Evolutionary conservation across 257 asterid genomes (phyloP).

Genomic region (Capsicum pubescens): DNA sequence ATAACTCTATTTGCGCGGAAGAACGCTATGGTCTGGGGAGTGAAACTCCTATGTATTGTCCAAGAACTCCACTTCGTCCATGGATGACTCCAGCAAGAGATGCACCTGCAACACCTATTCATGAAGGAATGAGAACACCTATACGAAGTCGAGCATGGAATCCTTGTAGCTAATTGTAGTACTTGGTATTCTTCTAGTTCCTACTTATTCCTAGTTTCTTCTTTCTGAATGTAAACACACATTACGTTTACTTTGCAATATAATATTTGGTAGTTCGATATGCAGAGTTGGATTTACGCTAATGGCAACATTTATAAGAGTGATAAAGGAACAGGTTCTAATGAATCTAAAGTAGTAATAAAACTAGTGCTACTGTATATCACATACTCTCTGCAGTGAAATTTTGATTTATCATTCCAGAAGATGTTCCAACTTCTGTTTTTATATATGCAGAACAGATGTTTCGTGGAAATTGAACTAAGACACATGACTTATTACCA

Average conservation of each 20-base stretch:
- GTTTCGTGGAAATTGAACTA: background rate
- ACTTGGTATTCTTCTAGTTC: background rate
- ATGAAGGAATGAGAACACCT: conserved; percentile 11
- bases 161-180: background rate
- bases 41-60: background rate
- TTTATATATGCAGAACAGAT: background rate
- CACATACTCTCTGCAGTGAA: background rate
- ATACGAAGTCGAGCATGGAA: background rate
- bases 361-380: background rate
- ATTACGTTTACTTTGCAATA: background rate
- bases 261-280: background rate
- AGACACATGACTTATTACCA: conserved; percentile 3
- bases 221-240: background rate
- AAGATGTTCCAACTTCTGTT: background rate
- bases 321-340: background rate
- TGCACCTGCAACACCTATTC: background rate
- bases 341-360: background rate
- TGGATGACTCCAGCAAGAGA: background rate
- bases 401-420: background rate
- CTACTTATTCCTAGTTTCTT: background rate
- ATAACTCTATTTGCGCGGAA: background rate
- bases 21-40: background rate
- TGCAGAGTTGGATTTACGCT: background rate
- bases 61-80: background rate
- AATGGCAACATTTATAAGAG: background rate